phyloP scores from a whole-genome alignment of 768 basidiomycete species.

The Pisolithus marmoratus region DNA sequence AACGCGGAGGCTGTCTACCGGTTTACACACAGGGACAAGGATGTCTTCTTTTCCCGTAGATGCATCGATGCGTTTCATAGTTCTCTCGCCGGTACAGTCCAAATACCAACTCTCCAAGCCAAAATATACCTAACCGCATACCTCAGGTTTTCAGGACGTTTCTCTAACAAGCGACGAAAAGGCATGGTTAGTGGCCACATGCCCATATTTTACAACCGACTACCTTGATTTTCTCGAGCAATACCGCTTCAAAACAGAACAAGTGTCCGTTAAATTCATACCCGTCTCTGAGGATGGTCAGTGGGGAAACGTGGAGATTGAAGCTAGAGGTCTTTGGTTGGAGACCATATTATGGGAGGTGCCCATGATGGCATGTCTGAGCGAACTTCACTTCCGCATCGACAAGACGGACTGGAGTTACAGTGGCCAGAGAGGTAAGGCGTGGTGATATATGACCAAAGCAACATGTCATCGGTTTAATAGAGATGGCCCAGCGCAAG shows the following conservation, averaged over 20 bases:
- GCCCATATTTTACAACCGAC: conserved; percentile 63
- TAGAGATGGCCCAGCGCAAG: conserved; percentile 74
- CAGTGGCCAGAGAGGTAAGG: conserved; percentile 70
- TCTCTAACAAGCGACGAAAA: conserved; percentile 55
- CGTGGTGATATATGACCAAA: background rate
- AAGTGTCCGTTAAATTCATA: conserved; percentile 55
- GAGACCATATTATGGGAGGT: conserved; percentile 96
- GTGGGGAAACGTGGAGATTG: conserved; percentile 66
- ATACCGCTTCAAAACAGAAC: conserved; percentile 67
- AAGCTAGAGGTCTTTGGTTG: conserved; percentile 65
- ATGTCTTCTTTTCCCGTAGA: conserved; percentile 52
- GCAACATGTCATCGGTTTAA: background rate
- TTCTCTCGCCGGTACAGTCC: conserved; percentile 54
- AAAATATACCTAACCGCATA: conserved; percentile 35
- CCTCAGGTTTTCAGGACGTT: conserved; percentile 63
- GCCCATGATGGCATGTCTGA: conserved; percentile 87
- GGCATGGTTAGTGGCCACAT: conserved; percentile 57
- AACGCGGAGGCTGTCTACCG: conserved; percentile 62
- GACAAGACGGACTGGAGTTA: conserved; percentile 80
- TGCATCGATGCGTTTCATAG: conserved; percentile 31
- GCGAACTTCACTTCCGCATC: conserved; percentile 80
- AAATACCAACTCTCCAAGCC: conserved; percentile 18
- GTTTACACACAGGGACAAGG: conserved; percentile 73
- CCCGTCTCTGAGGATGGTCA: conserved; percentile 47
- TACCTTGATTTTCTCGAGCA: conserved; percentile 75